A percentile compares a stretch with the other conserved stretches of the same genome.
Evolutionary conservation across 192 early-diverging fungal species (phyloP).

Genomic region (Coemansia sp.): DNA sequence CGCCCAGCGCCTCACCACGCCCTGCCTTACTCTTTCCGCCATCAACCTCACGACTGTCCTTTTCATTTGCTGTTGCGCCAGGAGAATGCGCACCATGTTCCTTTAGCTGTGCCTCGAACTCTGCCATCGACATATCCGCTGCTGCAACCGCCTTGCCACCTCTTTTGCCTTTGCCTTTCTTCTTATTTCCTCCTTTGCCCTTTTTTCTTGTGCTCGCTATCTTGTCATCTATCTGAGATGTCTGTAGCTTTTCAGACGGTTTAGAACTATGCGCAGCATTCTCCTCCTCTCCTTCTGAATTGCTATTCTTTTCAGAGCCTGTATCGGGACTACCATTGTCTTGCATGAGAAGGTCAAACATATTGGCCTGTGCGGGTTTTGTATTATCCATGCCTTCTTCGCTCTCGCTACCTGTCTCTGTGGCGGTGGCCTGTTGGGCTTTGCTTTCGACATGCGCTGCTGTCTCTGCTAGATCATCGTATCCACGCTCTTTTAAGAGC

Average conservation of each 20-base stretch:
- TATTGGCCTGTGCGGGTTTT: conserved; percentile 12
- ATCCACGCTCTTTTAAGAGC: conserved; percentile 43
- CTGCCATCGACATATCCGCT: conserved; percentile 37
- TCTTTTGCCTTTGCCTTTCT: conserved; percentile 15
- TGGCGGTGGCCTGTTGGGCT: conserved; percentile 2
- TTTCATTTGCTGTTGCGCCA: conserved; percentile 15
- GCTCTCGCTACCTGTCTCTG: conserved; percentile 4
- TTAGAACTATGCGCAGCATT: conserved; percentile 1
- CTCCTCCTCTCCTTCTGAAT: conserved; percentile 5
- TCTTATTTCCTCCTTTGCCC: conserved; percentile 11
- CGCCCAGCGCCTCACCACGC: conserved; percentile 28
- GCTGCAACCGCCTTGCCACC: conserved; percentile 5
- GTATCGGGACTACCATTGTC: conserved; percentile 11
- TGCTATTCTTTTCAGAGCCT: neutral
- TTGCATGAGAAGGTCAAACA: conserved; percentile 49
- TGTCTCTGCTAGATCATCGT: conserved; percentile 46
- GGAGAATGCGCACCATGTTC: conserved; percentile 12
- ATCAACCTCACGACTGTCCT: conserved; percentile 1
- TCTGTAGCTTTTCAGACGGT: conserved; percentile 1
- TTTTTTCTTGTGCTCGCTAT: conserved; percentile 12
- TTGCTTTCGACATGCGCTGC: conserved; percentile 24
- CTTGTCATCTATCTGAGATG: neutral
- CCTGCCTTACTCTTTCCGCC: conserved; percentile 1
- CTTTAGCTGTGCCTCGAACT: conserved; percentile 43
- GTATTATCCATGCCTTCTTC: neutral